These are phyloP conservation scores for Incumbomyces delicatus DNA, from an alignment of 2,329 filamentous ascomycete species.

Conservation along the genomic window DNA sequence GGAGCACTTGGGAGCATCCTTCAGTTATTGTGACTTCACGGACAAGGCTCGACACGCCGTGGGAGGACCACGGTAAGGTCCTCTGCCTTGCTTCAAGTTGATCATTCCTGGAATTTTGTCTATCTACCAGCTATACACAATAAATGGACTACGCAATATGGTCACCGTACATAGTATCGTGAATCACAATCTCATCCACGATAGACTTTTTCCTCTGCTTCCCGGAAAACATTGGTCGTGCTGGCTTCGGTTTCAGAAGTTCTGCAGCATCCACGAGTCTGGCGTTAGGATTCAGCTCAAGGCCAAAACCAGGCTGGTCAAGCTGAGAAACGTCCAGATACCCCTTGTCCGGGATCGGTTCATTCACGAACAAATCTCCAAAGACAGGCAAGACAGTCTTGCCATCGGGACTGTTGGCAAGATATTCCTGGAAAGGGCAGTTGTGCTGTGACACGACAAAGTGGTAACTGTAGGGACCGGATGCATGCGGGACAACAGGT, in stretches of 20 bases:
- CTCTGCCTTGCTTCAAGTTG: too few relatives aligned
- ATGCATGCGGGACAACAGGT: conserved; percentile 89
- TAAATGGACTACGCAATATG: conserved; percentile 1
- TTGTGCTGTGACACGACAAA: conserved; percentile 91
- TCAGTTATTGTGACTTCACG: too few relatives aligned
- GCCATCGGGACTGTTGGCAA: conserved; percentile 85
- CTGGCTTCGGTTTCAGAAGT: conserved; percentile 58
- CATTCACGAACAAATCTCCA: conserved; percentile 79
- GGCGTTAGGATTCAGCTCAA: conserved; percentile 73
- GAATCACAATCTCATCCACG: neutral
- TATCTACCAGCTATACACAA: too few relatives aligned
- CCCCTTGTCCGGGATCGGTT: conserved; percentile 77
- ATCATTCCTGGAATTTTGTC: too few relatives aligned
- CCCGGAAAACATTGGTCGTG: conserved; percentile 33
- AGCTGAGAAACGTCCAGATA: conserved; percentile 70
- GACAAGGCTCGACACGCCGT: too few relatives aligned
- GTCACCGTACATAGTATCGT: neutral
- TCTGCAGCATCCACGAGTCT: conserved; percentile 67
- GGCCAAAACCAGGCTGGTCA: conserved; percentile 82
- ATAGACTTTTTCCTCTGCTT: neutral
- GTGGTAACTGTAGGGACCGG: conserved; percentile 89
- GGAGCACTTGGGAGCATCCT: too few relatives aligned
- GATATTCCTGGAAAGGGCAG: conserved; percentile 89
- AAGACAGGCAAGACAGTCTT: conserved; percentile 86
- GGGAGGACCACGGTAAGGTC: too few relatives aligned